phyloP scores from a whole-genome alignment of 2,329 filamentous ascomycete genomes.

The Coleophoma eucalyptorum region DNA sequence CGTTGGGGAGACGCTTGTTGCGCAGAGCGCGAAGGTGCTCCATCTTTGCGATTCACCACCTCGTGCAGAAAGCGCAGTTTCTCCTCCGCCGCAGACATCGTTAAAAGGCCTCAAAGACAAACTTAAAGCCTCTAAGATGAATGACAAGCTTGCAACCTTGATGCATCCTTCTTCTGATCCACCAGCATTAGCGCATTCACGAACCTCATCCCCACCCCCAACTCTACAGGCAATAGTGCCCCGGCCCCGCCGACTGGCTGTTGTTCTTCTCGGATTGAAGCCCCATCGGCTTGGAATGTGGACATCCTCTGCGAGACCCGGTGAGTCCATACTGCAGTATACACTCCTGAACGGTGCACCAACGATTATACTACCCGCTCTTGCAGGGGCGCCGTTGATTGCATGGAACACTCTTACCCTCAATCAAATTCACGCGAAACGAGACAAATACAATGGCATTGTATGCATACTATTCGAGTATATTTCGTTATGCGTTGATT shows the following conservation, averaged over 20 bases:
- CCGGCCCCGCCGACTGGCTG: conserved; percentile 7
- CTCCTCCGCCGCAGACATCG: conserved; percentile 1
- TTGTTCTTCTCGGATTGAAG: conserved; percentile 9
- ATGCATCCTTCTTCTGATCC: conserved; percentile 3
- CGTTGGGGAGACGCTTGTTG: conserved; percentile 9
- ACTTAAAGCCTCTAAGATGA: conserved; percentile 7
- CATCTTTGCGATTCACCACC: conserved; percentile 7
- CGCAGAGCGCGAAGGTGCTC: conserved; percentile 9
- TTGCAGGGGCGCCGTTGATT: conserved; percentile 9
- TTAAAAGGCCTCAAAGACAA: conserved; percentile 5
- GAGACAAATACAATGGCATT: conserved; percentile 6
- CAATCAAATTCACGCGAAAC: conserved; percentile 7
- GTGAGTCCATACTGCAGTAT: conserved; percentile 9
- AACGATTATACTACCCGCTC: conserved; percentile 8
- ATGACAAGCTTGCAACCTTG: conserved; percentile 6
- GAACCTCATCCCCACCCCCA: conserved; percentile 6
- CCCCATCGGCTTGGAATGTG: conserved; percentile 10
- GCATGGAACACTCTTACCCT: conserved; percentile 10
- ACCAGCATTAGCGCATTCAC: conserved; percentile 2
- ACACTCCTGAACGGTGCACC: conserved; percentile 9
- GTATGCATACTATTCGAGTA: conserved; percentile 10
- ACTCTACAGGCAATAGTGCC: conserved; percentile 5
- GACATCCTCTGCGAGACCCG: conserved; percentile 9
- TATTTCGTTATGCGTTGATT: conserved; percentile 10
- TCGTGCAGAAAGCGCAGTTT: not conserved